Conservation (phyloP, 139 green algal genomes). For the Marvania coccoides region DNA sequence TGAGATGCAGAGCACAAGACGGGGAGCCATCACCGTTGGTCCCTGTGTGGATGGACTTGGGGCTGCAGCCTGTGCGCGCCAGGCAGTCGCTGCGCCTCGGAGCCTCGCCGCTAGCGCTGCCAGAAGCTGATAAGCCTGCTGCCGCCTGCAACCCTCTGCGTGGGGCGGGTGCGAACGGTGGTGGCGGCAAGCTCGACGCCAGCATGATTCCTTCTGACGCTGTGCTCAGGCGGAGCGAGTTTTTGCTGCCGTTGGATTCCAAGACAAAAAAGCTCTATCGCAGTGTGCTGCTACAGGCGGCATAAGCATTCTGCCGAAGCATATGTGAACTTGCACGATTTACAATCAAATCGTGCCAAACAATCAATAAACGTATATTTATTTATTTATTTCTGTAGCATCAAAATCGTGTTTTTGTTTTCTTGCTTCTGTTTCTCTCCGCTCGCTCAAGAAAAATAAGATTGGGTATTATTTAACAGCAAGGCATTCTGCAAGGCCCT, state of each 20-base stretch:
- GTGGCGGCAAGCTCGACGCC: slow-evolving; percentile 11
- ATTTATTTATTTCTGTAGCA: neutral
- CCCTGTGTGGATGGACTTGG: slow-evolving; percentile 67
- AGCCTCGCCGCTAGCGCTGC: slow-evolving; percentile 50
- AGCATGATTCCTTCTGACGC: slow-evolving; percentile 34
- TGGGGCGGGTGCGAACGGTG: neutral
- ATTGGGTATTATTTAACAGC: neutral
- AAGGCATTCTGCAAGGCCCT: neutral
- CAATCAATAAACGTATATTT: neutral
- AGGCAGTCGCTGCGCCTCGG: slow-evolving; percentile 23
- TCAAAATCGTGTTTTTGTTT: neutral
- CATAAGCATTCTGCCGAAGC: no score
- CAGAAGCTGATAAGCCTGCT: neutral
- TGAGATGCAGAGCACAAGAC: slow-evolving; percentile 10
- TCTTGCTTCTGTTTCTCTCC: neutral
- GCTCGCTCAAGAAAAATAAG: neutral
- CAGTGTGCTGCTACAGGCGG: neutral
- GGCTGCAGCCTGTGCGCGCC: slow-evolving; percentile 27
- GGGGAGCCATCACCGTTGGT: slow-evolving; percentile 58
- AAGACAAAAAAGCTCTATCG: slow-evolving; percentile 19
- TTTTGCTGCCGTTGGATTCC: slow-evolving; percentile 47
- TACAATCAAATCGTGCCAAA: no score
- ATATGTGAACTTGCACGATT: no score
- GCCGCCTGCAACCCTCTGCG: neutral
- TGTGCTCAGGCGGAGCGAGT: slow-evolving; percentile 57